A percentile compares a stretch with the other conserved stretches of the same genome.
Conservation (phyloP, 306 rosid species). For the Lagenaria siceraria region DNA sequence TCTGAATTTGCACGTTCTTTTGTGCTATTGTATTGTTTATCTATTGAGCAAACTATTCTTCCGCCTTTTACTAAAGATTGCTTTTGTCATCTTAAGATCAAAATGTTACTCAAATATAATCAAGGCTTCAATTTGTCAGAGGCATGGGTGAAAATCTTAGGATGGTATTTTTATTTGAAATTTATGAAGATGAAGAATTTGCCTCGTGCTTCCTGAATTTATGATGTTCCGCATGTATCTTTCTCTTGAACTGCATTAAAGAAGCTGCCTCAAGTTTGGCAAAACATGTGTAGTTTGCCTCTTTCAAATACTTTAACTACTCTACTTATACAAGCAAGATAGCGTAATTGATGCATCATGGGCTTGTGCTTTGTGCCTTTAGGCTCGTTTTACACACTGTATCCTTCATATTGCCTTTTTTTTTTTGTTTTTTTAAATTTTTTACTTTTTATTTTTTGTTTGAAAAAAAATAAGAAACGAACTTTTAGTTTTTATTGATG, state of each 20-base stretch:
- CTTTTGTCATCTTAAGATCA: background rate
- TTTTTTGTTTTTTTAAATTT: no score
- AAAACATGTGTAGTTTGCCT: background rate
- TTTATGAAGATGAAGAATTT: background rate
- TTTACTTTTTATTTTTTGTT: no score
- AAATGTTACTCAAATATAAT: background rate
- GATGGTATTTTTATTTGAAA: background rate
- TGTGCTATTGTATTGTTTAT: background rate
- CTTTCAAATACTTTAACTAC: no score
- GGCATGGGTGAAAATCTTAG: background rate
- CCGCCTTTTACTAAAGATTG: no score
- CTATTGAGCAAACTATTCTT: background rate
- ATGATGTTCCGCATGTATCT: background rate
- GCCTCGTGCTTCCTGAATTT: background rate
- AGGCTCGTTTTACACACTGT: background rate
- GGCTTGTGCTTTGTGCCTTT: background rate
- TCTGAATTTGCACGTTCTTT: background rate
- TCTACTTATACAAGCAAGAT: no score
- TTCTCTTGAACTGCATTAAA: background rate
- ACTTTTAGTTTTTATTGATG: background rate
- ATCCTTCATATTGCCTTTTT: background rate
- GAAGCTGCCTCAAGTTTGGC: constrained; percentile 1
- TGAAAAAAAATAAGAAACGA: background rate
- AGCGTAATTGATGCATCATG: background rate
- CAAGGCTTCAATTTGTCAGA: background rate